Base-by-base conservation (phyloP, 2,329 filamentous ascomycete genomes). In the Colletotrichum tropicale region DNA sequence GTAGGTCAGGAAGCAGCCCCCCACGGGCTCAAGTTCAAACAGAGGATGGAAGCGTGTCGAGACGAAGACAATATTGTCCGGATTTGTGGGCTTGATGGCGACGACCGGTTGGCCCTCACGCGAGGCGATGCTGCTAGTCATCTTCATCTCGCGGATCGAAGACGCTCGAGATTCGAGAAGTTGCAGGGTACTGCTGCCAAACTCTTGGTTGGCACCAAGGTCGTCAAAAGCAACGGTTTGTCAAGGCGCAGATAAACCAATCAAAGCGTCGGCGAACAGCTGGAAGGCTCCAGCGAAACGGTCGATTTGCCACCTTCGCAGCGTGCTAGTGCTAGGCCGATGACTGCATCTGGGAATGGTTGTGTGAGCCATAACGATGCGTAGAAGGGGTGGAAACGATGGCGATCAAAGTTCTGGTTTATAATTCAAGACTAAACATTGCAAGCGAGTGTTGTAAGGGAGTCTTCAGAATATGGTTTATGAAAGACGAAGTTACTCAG, bases 361-460 rank as follows among this genome's bases (percentile, higher is more conserved):
- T 43, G 38, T 4, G 18, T 43, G 18, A 43, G 38, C 38, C 18
- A 48, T 48, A 10, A 48, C 9, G 18, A 48, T 48, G 38, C 38
- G 8, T 48, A 6, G 5, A n/a, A 48, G 18, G 38, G 38, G 38
- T 48, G 18, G 38, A 7, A 48, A 48, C 18, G 38, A 43, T 6
- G 18, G 1, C 38, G 38, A 21, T 12, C 18, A 48, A 48, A 48
- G 18, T 48, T 48, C 9, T 4, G 18, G 18, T n/a, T n/a, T 48
- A 1, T 4, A n/a, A 48, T 48, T 12, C 3, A 0, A 48, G 0
- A 21, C 38, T n/a, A n/a, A 48, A 12, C 18, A 1, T 1, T 48
- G 38, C 9, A 6, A 48, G 38, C 18, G 18, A n/a, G 38, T n/a
- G 18, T n/a, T 48, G 5, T 4, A 48, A 48, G 38, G 18, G 38